Evolutionary conservation across 441 rosid species (phyloP).

Genomic region (Populus hybrid): DNA sequence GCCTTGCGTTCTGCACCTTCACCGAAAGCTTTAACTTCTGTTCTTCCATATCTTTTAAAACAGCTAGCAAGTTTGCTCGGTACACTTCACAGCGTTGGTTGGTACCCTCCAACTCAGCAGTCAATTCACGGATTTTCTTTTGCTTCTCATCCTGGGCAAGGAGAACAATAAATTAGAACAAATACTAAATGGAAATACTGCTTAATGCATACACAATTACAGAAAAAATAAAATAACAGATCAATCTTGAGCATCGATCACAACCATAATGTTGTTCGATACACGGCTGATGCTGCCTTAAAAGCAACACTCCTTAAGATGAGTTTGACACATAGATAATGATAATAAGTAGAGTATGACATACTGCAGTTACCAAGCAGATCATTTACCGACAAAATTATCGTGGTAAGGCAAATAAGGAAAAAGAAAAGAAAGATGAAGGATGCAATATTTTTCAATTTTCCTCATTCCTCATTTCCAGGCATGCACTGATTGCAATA

Average conservation of each 20-base stretch:
- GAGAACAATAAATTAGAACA: not conserved
- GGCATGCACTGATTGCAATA: not conserved
- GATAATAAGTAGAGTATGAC: not conserved
- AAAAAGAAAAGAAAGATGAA: no score
- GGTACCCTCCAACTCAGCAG: conserved; percentile 51
- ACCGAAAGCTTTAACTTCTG: conserved; percentile 66
- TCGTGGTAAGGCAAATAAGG: not conserved
- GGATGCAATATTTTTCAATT: not conserved
- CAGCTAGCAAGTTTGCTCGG: conserved; percentile 53
- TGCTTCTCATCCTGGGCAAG: conserved; percentile 56
- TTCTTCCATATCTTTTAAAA: conserved; percentile 72
- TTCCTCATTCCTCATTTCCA: not conserved
- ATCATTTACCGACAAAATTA: not conserved
- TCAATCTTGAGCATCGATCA: not conserved
- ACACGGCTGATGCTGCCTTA: not conserved
- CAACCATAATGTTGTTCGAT: not conserved
- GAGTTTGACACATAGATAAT: not conserved
- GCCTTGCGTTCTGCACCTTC: conserved; percentile 71
- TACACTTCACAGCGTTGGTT: conserved; percentile 65
- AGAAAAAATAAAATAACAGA: not conserved
- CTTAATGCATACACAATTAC: not conserved
- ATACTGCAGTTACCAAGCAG: not conserved
- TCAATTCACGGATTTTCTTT: conserved; percentile 49
- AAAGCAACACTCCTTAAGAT: not conserved
- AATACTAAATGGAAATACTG: not conserved